Evolutionary conservation across 176 grass and related monocot species (phyloP).

Genomic region (Triticum turgidum): DNA sequence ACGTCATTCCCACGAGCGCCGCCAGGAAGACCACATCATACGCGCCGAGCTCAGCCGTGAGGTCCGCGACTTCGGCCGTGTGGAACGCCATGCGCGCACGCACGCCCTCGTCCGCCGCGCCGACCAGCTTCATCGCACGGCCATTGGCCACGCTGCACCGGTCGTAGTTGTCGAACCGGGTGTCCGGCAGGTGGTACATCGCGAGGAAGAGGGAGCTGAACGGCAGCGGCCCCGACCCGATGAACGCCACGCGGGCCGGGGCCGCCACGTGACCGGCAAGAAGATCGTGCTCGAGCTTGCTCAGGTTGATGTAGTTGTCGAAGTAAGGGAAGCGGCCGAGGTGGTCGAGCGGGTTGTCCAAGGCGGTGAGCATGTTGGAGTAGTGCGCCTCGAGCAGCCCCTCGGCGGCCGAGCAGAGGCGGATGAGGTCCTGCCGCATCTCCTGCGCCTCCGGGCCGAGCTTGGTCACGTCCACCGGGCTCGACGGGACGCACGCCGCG

Average conservation of each 20-base stretch:
- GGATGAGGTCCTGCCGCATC: constrained; percentile 59
- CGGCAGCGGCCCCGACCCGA: not conserved
- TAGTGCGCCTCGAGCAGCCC: constrained; percentile 68
- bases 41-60: not conserved
- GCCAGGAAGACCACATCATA: not conserved
- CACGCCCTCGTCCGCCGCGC: not conserved
- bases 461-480: constrained; percentile 57
- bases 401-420: constrained; percentile 61
- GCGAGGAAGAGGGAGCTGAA: not conserved
- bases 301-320: constrained; percentile 75
- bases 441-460: constrained; percentile 35
- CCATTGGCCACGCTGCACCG: not conserved
- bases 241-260: not conserved
- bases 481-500: constrained; percentile 54
- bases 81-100: not conserved
- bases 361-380: constrained; percentile 51
- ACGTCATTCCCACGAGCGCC: not conserved
- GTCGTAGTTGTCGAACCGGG: not conserved
- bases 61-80: not conserved
- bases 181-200: not conserved
- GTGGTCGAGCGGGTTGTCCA: constrained; percentile 70
- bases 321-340: constrained; percentile 69
- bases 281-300: constrained; percentile 55
- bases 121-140: not conserved
- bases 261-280: not conserved